A percentile compares a stretch with the other conserved stretches of the same genome.
Evolutionary conservation across 1,284 basidiomycete genomes (phyloP).

Genomic region (Bjerkandera adusta): DNA sequence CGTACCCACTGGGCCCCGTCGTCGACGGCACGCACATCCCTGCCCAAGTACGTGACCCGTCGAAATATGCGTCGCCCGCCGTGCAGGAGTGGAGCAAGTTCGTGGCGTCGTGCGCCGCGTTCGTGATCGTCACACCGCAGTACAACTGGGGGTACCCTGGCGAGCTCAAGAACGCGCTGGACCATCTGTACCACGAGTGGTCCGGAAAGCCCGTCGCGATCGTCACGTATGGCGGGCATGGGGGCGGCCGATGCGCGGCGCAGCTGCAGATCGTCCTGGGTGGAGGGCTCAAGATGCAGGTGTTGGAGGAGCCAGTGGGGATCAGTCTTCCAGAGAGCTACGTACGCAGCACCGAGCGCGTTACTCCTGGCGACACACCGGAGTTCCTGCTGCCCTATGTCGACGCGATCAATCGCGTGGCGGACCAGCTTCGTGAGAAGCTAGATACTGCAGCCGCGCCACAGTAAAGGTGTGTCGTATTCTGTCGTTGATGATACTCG

Average conservation of each 20-base stretch:
- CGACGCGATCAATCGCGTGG: slow-evolving; percentile 19
- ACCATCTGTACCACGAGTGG: slow-evolving; percentile 33
- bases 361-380: slow-evolving; percentile 15
- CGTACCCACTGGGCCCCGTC: slow-evolving; percentile 28
- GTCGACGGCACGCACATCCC: slow-evolving; percentile 26
- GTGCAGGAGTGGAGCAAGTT: slow-evolving; percentile 28
- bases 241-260: slow-evolving; percentile 22
- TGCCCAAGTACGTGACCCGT: slow-evolving; percentile 23
- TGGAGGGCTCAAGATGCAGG: slow-evolving; percentile 22
- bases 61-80: slow-evolving; percentile 23
- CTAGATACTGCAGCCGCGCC: too few species aligned
- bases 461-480: too few species aligned
- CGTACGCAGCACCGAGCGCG: slow-evolving; percentile 19
- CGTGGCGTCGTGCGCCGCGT: slow-evolving; percentile 24
- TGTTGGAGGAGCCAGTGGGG: slow-evolving; percentile 18
- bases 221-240: slow-evolving; percentile 26
- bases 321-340: slow-evolving; percentile 24
- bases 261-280: slow-evolving; percentile 23
- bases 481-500: too few species aligned
- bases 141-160: slow-evolving; percentile 31
- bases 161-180: slow-evolving; percentile 31
- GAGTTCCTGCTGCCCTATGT: slow-evolving; percentile 26
- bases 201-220: slow-evolving; percentile 26
- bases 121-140: slow-evolving; percentile 29
- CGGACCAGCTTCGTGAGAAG: slow-evolving; percentile 19